A percentile compares a stretch with the other conserved stretches of the same genome.
phyloP scores from a whole-genome alignment of 2,329 filamentous ascomycete genomes.

The Teratosphaeria gauchensis region DNA sequence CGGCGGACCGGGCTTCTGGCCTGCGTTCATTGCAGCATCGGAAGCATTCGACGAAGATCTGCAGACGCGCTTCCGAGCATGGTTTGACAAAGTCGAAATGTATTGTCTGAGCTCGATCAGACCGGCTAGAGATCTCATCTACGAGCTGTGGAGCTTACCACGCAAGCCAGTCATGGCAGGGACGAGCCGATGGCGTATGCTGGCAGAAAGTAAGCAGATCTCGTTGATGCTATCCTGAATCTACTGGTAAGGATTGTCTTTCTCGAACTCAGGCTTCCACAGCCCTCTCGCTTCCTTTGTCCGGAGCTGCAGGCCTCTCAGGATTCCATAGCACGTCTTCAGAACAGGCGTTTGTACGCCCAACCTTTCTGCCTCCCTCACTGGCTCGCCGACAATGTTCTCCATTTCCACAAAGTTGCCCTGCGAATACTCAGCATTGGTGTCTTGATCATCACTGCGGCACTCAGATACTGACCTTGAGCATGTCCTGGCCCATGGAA shows the following conservation, averaged over 20 bases:
- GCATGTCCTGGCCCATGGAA: slow-evolving; percentile 46
- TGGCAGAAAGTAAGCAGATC: neutral
- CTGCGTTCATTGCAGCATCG: neutral
- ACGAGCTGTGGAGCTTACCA: neutral
- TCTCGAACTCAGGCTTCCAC: neutral
- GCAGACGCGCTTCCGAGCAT: neutral
- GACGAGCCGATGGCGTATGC: neutral
- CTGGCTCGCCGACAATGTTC: slow-evolving; percentile 48
- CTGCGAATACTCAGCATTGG: slow-evolving; percentile 8
- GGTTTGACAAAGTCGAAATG: neutral
- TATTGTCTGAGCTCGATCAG: neutral
- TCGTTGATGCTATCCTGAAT: neutral
- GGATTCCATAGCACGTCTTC: neutral
- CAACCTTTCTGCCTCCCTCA: slow-evolving; percentile 39
- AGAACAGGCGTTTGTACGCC: slow-evolving; percentile 39
- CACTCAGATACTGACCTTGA: slow-evolving; percentile 28
- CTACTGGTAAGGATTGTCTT: slow-evolving; percentile 1
- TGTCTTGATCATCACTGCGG: slow-evolving; percentile 1
- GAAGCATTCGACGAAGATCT: neutral
- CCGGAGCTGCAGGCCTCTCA: neutral
- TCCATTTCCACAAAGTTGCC: slow-evolving; percentile 49
- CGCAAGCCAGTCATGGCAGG: neutral
- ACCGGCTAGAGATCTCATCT: neutral
- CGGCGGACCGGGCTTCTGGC: neutral
- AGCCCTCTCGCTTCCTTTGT: neutral